phyloP scores from a whole-genome alignment of 2,329 filamentous ascomycete species.

The Colletotrichum navitas region DNA sequence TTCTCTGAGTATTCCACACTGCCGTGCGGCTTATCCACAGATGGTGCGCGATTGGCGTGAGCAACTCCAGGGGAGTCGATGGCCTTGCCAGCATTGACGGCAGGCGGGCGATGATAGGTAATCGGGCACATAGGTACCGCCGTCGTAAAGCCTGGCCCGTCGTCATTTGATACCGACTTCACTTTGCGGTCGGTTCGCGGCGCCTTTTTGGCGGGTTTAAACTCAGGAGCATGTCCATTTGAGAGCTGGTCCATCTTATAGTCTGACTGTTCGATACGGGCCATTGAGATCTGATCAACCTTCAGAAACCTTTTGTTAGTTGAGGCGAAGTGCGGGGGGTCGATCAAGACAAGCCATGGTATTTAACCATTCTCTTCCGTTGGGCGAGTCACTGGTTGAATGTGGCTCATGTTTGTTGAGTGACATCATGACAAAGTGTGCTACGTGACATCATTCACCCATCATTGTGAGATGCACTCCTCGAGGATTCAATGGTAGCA shows the following conservation, averaged over 20 bases:
- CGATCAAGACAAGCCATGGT: neutral
- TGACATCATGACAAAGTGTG: conserved; percentile 10
- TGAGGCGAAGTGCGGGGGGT: neutral
- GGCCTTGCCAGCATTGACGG: conserved; percentile 5
- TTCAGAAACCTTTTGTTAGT: neutral
- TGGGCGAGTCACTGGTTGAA: neutral
- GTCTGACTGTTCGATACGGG: neutral
- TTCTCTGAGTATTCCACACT: conserved; percentile 18
- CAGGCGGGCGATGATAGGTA: conserved; percentile 22
- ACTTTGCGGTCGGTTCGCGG: neutral
- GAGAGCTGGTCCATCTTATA: neutral
- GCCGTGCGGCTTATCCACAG: neutral
- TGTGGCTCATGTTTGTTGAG: conserved; percentile 9
- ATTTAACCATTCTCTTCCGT: neutral
- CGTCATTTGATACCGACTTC: conserved; percentile 1
- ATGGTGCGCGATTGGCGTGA: conserved; percentile 28
- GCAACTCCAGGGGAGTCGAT: conserved; percentile 27
- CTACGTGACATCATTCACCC: conserved; percentile 11
- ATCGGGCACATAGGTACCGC: conserved; percentile 17
- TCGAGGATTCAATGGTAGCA: neutral
- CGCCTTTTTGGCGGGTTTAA: neutral
- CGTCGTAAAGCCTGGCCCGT: conserved; percentile 12
- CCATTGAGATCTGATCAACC: neutral
- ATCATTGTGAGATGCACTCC: neutral
- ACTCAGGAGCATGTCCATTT: neutral